Evolutionary conservation across 768 basidiomycete genomes (phyloP).

Genomic region (Tricholoma sp.): DNA sequence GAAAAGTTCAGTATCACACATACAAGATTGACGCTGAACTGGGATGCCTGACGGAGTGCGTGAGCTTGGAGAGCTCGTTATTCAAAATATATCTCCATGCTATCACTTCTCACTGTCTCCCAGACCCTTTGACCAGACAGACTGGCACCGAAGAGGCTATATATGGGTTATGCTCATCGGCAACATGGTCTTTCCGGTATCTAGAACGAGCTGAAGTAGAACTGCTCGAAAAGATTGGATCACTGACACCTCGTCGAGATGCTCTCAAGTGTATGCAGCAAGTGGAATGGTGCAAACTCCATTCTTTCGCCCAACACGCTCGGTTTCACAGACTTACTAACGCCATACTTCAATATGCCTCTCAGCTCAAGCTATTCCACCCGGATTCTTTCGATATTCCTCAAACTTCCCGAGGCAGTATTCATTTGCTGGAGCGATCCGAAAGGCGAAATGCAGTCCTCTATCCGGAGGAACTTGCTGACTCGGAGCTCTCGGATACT

Average conservation of each 20-base stretch:
- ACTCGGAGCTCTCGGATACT: neutral
- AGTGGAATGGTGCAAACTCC: conserved; percentile 28
- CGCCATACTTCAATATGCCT: too few species aligned
- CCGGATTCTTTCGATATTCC: neutral
- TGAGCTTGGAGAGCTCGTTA: conserved; percentile 24
- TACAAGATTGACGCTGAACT: conserved; percentile 30
- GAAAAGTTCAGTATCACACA: conserved; percentile 8
- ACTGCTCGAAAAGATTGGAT: conserved; percentile 27
- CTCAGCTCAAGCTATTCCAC: too few species aligned
- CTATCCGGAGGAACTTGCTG: neutral
- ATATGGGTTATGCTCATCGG: conserved; percentile 31
- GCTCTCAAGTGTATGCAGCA: conserved; percentile 35
- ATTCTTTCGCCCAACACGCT: conserved; percentile 23
- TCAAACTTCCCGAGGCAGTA: neutral
- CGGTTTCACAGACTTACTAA: too few species aligned
- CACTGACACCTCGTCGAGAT: conserved; percentile 26
- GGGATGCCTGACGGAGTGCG: conserved; percentile 23
- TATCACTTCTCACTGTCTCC: conserved; percentile 33
- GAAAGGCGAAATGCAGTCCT: neutral
- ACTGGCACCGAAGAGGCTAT: conserved; percentile 43
- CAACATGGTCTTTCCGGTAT: conserved; percentile 33
- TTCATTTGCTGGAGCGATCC: neutral
- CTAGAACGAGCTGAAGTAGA: conserved; percentile 22
- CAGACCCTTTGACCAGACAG: conserved; percentile 38
- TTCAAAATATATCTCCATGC: conserved; percentile 41